These are phyloP conservation scores for Cucurbita argyrosperma DNA, from an alignment of 306 rosid species.

Conservation along the genomic window DNA sequence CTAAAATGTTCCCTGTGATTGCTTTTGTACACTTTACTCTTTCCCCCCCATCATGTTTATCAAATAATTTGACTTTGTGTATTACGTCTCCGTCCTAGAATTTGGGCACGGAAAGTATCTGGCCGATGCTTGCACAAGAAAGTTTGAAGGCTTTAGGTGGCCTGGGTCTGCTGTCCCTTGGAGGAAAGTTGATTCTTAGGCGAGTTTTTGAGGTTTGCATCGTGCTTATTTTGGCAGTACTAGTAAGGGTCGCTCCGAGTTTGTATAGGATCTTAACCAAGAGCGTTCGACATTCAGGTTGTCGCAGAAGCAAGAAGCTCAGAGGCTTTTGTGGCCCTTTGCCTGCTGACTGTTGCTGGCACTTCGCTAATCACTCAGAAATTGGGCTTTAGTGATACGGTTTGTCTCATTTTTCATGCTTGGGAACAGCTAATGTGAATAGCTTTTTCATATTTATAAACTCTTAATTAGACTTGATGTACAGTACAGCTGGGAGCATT, in stretches of 20 bases:
- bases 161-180: constrained; percentile 87
- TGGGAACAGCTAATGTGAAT: not conserved
- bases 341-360: constrained; percentile 90
- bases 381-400: constrained; percentile 99
- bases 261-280: constrained; percentile 18
- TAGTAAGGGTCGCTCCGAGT: constrained; percentile 7
- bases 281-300: constrained; percentile 34
- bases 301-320: constrained; percentile 99
- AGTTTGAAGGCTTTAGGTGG: constrained; percentile 95
- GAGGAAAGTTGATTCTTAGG: constrained; percentile 79
- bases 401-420: constrained; percentile 18
- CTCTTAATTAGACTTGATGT: constrained; percentile 10
- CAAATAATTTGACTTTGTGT: not conserved
- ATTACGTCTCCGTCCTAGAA: constrained; percentile 23
- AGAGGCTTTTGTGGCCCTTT: constrained; percentile 98
- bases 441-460: not conserved
- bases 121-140: constrained; percentile 94
- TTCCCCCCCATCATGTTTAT: not conserved
- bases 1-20: not conserved
- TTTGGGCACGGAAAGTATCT: constrained; percentile 61
- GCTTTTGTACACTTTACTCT: not conserved
- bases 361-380: constrained; percentile 84
- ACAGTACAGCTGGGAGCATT: constrained; percentile 91
- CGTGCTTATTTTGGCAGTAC: not conserved
- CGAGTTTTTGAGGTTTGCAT: constrained; percentile 82